Evolutionary conservation across 208 protist species (phyloP), one percentile per base, ranked within the genome.

Genomic region (Lotmaria passim): DNA sequence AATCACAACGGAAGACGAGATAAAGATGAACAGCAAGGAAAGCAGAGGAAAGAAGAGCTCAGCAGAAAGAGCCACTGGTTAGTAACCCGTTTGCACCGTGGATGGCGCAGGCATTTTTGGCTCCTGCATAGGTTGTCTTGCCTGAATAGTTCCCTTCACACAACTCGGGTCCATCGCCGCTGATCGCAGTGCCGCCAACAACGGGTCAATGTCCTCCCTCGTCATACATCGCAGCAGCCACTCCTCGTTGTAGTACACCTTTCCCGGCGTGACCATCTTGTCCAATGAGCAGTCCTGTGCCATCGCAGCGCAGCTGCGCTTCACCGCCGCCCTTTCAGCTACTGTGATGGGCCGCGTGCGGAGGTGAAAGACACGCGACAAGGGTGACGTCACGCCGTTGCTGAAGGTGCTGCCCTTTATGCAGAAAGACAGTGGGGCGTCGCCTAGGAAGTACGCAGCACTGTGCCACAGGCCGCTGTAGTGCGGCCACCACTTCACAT

Each of bases 201-300:
- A 1, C 1, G 55, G 55, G 2, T 47, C 55, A 2, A 60, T 33
- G 36, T 60, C 55, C 7, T 17, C 23, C 12, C 23, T 2, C 57
- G 41, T 38, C 57, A 63, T 50, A 28, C 36, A 63, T 15, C 57
- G 36, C 36, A 63, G 39, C 57, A 63, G 21, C 57, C 57, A 63
- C 57, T 24, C 57, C n/a, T 48, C 57, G 3, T 15, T 3, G 36
- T 10, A 23, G 57, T 51, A 36, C 57, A 50, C 57, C 1, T 60
- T 12, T n/a, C 7, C 7, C 11, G 38, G 21, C 23, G n/a, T 14
- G 3, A 38, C 19, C 23, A 6, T 24, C 3, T 3, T 47, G 36
- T 36, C 11, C 17, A 31, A 14, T 0, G 30, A 2, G 6, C 8
- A 4, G 12, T 31, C 28, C 28, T 12, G 14, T 3, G 17, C 55